Conservation (phyloP, 1,284 basidiomycete genomes). For the Entoloma clypeatum region DNA sequence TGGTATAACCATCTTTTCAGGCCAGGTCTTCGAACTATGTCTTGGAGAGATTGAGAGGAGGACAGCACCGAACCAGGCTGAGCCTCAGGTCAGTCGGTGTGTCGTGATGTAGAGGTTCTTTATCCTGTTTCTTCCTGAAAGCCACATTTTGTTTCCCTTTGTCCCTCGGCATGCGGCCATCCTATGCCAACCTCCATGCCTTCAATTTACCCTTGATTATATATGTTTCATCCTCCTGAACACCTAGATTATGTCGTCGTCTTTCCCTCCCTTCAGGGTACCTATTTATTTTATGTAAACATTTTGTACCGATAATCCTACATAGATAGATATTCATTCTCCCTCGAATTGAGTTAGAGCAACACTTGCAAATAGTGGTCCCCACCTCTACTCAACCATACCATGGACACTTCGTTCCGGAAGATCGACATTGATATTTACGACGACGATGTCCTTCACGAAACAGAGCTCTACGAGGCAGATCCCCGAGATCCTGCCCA, state of each 20-base stretch:
- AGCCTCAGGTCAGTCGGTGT: slow-evolving; percentile 59
- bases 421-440: slow-evolving; percentile 94
- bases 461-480: slow-evolving; percentile 83
- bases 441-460: slow-evolving; percentile 88
- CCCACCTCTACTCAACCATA: too few relatives aligned
- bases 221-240: too few relatives aligned
- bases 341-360: too few relatives aligned
- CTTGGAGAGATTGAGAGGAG: slow-evolving; percentile 84
- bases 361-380: too few relatives aligned
- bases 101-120: slow-evolving; percentile 55
- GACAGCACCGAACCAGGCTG: slow-evolving; percentile 51
- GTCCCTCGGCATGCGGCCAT: too few relatives aligned
- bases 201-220: too few relatives aligned
- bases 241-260: too few relatives aligned
- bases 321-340: too few relatives aligned
- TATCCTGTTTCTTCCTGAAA: slow-evolving; percentile 1
- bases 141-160: slow-evolving; percentile 1
- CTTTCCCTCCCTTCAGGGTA: too few relatives aligned
- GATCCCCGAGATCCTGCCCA: slow-evolving; percentile 80
- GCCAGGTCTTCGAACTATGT: slow-evolving; percentile 85
- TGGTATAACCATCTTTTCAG: slow-evolving; percentile 43
- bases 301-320: too few relatives aligned
- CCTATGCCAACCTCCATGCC: too few relatives aligned
- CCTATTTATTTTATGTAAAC: too few relatives aligned
- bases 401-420: slow-evolving; percentile 77